phyloP scores from a whole-genome alignment of 495 filamentous ascomycete species.

The Penicillium daleae region DNA sequence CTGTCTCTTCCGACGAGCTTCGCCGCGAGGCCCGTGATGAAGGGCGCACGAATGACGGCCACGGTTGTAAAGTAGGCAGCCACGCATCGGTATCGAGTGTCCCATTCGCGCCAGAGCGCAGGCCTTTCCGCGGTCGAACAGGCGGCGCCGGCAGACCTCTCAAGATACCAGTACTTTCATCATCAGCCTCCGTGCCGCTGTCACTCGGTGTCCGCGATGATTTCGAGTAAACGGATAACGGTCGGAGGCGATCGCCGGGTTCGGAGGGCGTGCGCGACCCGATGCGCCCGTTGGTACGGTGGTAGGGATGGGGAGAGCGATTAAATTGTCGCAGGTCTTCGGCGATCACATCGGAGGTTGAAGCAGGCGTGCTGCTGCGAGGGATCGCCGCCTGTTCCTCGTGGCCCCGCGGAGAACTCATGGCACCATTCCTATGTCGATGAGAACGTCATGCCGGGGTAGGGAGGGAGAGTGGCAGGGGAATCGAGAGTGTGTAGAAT shows the following conservation, averaged over 20 bases:
- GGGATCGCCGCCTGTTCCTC: constrained; percentile 38
- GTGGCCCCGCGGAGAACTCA: constrained; percentile 44
- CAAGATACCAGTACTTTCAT: constrained; percentile 73
- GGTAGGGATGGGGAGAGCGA: constrained; percentile 79
- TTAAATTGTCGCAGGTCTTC: constrained; percentile 57
- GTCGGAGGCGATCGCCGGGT: constrained; percentile 31
- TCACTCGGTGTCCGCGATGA: constrained; percentile 70
- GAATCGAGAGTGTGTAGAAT: background rate
- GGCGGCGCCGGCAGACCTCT: constrained; percentile 81
- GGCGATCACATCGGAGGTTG: constrained; percentile 25
- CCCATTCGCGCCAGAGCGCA: constrained; percentile 59
- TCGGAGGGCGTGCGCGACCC: constrained; percentile 32
- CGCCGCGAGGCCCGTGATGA: constrained; percentile 38
- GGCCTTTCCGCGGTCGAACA: constrained; percentile 70
- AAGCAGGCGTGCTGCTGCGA: constrained; percentile 28
- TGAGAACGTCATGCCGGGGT: constrained; percentile 40
- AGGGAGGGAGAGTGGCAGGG: constrained; percentile 1
- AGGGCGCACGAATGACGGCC: constrained; percentile 43
- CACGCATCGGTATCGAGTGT: constrained; percentile 36
- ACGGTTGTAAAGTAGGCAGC: constrained; percentile 41
- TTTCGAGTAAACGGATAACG: constrained; percentile 29
- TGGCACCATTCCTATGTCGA: constrained; percentile 45
- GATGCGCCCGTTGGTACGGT: constrained; percentile 48
- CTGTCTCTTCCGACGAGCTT: constrained; percentile 46
- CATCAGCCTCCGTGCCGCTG: constrained; percentile 89